Evolutionary conservation across 495 filamentous ascomycete genomes (phyloP), one percentile per base, ranked within the genome.

Genomic region (Neurospora cerealis): DNA sequence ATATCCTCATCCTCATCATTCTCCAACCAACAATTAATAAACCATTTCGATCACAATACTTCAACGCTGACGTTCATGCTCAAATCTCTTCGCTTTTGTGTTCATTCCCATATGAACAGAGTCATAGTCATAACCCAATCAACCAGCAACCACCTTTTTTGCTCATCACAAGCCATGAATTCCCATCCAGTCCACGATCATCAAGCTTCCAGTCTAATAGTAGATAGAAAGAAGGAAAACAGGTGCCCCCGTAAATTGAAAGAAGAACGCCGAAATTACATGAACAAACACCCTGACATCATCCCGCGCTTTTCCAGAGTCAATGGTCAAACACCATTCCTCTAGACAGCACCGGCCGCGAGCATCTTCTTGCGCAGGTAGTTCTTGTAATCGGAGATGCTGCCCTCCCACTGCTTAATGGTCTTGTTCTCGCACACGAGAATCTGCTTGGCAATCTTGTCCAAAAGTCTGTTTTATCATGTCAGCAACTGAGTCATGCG

Each of bases 361-460:
- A 85, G 77, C 96, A 99, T 98, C 92, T 98, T 98, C 91, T 98
- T 97, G 77, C 95, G 92, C 79, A 99, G 89, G 84, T 97, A 88
- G 83, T 95, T 94, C 93, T 99, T 99, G 91, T 99, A 99, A 71
- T 93, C 87, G 73, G 91, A 92, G 80, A 99, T 99, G 38, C 82
- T 84, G 75, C 96, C 96, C 69, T 95, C 91, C 96, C 96, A 99
- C 76, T 89, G 84, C 76, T 88, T 89, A 75, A 98, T 91, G 2
- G 93, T 93, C 87, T 92, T 93, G 88, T 98, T 91, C 84, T 99
- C 96, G 85, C 96, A 99, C 42, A 99, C 96, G 83, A 98, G 89
- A 83, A 99, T 99, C 81, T 99, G 94, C 88, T 98, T 99, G 76
- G 96, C 96, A 81, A 99, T 99, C 88, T 97, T 98, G 88, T 99